Evolutionary conservation across 176 grass and related monocot species (phyloP).

Genomic region (Hyparrhenia diplandra): DNA sequence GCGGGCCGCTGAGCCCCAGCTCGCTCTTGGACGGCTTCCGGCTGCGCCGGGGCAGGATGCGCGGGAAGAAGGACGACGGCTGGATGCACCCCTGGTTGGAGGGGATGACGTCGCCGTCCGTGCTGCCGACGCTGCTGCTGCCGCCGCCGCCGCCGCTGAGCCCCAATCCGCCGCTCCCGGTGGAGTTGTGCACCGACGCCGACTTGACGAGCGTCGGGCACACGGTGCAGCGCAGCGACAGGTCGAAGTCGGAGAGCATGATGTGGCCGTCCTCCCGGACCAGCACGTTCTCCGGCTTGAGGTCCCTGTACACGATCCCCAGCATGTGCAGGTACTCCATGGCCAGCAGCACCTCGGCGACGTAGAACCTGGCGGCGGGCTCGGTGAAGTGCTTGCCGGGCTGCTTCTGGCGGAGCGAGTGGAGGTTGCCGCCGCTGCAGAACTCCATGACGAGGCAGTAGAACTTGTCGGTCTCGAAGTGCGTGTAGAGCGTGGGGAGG

Average conservation of each 20-base stretch:
- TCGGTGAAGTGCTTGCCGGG: conserved; percentile 47
- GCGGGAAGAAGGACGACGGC: conserved; percentile 26
- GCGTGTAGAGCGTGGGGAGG: conserved; percentile 35
- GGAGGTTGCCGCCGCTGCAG: conserved; percentile 44
- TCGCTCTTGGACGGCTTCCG: conserved; percentile 31
- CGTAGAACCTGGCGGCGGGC: conserved; percentile 36
- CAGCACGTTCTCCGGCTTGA: conserved; percentile 48
- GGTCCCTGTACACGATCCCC: conserved; percentile 44
- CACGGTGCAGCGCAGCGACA: conserved; percentile 39
- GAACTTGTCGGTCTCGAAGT: conserved; percentile 40
- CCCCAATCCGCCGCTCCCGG: too few relatives aligned
- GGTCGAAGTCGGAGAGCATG: conserved; percentile 75
- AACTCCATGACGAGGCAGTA: conserved; percentile 40
- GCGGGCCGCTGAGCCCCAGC: conserved; percentile 2
- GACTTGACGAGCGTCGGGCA: conserved; percentile 46
- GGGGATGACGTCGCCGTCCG: neutral
- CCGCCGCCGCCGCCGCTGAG: too few relatives aligned
- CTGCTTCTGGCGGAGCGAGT: conserved; percentile 47
- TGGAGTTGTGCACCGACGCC: neutral
- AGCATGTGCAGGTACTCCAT: conserved; percentile 52
- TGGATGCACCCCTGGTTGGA: conserved; percentile 23
- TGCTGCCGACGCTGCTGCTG: neutral
- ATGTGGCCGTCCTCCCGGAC: conserved; percentile 55
- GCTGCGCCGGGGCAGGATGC: conserved; percentile 23
- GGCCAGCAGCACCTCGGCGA: conserved; percentile 35